Base-by-base conservation (phyloP, 2,329 filamentous ascomycete genomes). In the Ceratocystis alfenasii region DNA sequence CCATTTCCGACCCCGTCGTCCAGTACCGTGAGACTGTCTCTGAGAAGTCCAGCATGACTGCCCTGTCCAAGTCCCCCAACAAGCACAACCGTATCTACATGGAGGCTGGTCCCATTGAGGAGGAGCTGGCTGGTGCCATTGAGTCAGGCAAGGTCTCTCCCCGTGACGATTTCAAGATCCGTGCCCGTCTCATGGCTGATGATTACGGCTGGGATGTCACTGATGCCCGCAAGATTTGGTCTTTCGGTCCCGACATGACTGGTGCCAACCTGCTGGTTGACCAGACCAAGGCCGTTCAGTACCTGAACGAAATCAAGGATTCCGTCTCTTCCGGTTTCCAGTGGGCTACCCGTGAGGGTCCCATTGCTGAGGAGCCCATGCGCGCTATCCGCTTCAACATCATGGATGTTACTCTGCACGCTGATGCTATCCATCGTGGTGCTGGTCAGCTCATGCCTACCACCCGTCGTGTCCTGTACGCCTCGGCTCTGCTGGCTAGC, bases 11-110 rank as follows among this genome's bases (percentile, higher is more conserved):
- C 83, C 94, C 94, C 71, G 94, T 99, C 77, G 94, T 97, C 76
- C 86, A 90, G 78, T 99, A 95, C 87, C 92, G 94, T 86, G 94
- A 99, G 87, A 95, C 93, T 70, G 93, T 99, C 75, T 79, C 79
- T 72, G 83, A 71, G 74, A 86, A 86, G 76, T 97, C 94, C 66
- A 90, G 87, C 85, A 97, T 97, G 75, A 95, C 90, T 75, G 94
- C 94, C 72, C 84, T 99, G 75, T 97, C 94, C 80, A 99, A 99
- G 85, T 99, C 94, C 62, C 94, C 94, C 82, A 99, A 99, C 89
- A 99, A 99, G 90, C 94, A 99, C 89, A 99, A 99, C 86, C 93
- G 94, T 91, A 85, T 99, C 69, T 99, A 97, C 84, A 87, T 99
- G 81, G 85, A 84, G 78, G 94, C 94, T 71, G 81, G 91, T 80